A percentile compares a stretch with the other conserved stretches of the same genome.
Evolutionary conservation across 495 filamentous ascomycete species (phyloP).

Genomic region (Aspergillus incahuasiensis): DNA sequence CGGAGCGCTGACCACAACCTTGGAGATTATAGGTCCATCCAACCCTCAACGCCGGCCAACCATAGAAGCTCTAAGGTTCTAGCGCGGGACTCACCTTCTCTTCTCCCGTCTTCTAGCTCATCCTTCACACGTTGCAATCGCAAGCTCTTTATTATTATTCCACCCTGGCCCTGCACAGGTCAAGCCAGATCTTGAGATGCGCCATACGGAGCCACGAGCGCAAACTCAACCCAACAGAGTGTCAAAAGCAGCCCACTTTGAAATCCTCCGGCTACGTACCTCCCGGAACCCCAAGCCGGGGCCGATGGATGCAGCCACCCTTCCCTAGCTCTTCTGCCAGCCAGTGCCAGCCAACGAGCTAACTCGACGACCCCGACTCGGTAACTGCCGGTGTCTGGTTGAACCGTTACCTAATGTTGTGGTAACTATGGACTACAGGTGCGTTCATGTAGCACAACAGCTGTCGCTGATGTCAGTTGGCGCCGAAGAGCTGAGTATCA

Average conservation of each 20-base stretch:
- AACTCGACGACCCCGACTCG: neutral
- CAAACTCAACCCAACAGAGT: too few relatives aligned
- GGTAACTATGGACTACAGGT: neutral
- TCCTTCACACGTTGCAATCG: neutral
- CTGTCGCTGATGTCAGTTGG: slow-evolving; percentile 1
- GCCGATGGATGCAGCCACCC: neutral
- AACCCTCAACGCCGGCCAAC: neutral
- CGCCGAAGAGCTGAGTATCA: neutral
- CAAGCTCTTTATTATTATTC: too few relatives aligned
- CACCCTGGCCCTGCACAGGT: neutral
- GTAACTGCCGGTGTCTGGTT: neutral
- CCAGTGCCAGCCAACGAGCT: neutral
- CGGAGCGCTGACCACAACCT: neutral
- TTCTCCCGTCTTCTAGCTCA: neutral
- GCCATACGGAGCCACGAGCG: too few relatives aligned
- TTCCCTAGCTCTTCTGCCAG: neutral
- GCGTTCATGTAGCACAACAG: neutral
- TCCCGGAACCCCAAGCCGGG: neutral
- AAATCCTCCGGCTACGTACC: neutral
- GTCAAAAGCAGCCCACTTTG: neutral
- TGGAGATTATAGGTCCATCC: neutral
- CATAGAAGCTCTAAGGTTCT: neutral
- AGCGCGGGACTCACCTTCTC: neutral
- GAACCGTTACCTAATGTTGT: neutral
- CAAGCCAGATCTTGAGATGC: neutral